These are phyloP conservation scores for Saturnispora hagleri DNA, from an alignment of 805 yeast genomes.

Conservation along the genomic window DNA sequence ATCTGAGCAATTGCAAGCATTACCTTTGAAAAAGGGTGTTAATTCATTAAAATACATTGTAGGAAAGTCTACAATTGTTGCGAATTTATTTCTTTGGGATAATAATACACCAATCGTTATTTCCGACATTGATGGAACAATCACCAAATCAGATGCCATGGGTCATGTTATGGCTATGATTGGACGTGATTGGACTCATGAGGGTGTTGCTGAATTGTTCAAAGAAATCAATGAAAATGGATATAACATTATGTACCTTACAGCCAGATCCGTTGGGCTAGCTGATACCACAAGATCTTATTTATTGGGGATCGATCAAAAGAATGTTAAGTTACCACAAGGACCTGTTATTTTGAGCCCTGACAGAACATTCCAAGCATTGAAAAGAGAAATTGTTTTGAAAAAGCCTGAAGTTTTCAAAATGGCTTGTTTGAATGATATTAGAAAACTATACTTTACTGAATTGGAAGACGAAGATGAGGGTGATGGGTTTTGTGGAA, in stretches of 20 bases:
- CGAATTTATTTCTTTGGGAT: conserved; percentile 79
- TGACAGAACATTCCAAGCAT: conserved; percentile 93
- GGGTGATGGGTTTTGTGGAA: background rate
- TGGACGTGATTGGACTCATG: conserved; percentile 97
- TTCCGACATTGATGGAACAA: conserved; percentile 96
- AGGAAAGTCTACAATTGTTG: conserved; percentile 66
- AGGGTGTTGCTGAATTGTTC: conserved; percentile 87
- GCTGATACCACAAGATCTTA: conserved; percentile 89
- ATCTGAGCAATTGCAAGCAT: conserved; percentile 72
- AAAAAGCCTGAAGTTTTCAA: conserved; percentile 98
- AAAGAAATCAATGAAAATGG: conserved; percentile 84
- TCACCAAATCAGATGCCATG: conserved; percentile 93
- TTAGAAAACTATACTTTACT: conserved; percentile 52
- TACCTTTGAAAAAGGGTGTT: conserved; percentile 68
- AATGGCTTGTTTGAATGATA: conserved; percentile 91
- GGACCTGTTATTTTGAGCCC: conserved; percentile 96
- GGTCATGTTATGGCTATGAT: conserved; percentile 92
- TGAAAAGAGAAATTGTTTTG: conserved; percentile 81
- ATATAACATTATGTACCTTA: conserved; percentile 84
- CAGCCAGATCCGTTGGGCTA: conserved; percentile 92
- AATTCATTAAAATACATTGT: conserved; percentile 74
- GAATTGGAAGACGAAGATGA: conserved; percentile 3
- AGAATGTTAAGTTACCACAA: conserved; percentile 60
- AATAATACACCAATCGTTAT: conserved; percentile 82
- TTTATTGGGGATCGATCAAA: conserved; percentile 67